Conservation (phyloP, 225 moss, liverwort and hornwort genomes). For the Neckera pumila region DNA sequence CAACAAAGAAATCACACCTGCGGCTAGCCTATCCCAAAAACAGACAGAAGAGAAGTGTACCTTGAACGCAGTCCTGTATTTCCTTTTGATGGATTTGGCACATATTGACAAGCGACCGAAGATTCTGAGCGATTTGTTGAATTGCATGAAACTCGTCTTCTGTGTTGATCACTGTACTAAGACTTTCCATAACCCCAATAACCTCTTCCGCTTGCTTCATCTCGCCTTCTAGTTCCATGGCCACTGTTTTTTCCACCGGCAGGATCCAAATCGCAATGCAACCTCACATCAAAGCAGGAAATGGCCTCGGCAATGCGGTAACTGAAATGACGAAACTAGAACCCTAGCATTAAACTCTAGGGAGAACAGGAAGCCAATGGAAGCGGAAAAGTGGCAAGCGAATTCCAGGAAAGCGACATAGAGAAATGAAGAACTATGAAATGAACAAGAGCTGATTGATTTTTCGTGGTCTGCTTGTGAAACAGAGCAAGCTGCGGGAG, state of each 20-base stretch:
- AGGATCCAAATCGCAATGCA: not conserved
- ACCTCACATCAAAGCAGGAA: not conserved
- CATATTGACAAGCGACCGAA: conserved; percentile 10
- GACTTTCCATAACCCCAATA: conserved; percentile 16
- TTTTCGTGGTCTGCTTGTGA: not conserved
- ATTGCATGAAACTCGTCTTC: conserved; percentile 15
- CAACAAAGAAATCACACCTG: not conserved
- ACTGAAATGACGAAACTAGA: not conserved
- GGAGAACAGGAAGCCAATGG: too few relatives aligned
- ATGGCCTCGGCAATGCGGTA: not conserved
- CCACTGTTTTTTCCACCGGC: not conserved
- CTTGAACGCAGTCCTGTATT: conserved; percentile 4
- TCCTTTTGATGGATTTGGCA: conserved; percentile 14
- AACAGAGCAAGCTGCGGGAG: not conserved
- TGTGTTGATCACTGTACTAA: conserved; percentile 9
- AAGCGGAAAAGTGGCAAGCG: not conserved
- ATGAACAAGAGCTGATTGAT: too few relatives aligned
- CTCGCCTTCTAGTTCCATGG: conserved; percentile 20
- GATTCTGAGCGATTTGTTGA: conserved; percentile 9
- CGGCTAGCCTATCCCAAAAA: not conserved
- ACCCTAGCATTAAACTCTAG: not conserved
- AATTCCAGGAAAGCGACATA: too few relatives aligned
- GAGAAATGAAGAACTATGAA: not conserved
- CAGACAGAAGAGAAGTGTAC: not conserved
- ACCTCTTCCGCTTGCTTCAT: conserved; percentile 30